These are phyloP conservation scores for Chaetomium strumarium DNA, from an alignment of 2,329 filamentous ascomycete genomes.

Conservation along the genomic window DNA sequence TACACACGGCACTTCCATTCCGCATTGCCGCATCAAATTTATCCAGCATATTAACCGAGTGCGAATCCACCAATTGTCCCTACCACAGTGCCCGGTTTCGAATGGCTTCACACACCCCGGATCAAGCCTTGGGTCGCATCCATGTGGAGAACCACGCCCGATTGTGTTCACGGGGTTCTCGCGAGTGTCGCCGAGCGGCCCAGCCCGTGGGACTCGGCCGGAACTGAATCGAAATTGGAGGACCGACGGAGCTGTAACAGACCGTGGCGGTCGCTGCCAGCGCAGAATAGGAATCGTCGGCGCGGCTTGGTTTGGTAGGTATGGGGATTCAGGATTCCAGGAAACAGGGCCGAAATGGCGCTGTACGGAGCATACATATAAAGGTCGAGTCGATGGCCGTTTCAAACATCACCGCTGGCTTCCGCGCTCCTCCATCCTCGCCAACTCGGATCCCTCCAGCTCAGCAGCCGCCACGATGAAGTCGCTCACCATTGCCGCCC, in stretches of 20 bases:
- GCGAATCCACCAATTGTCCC: conserved; percentile 16
- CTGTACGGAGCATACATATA: background rate
- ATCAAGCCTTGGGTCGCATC: conserved; percentile 16
- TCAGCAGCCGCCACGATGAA: conserved; percentile 29
- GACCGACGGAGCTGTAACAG: background rate
- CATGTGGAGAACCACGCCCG: conserved; percentile 12
- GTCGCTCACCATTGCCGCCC: conserved; percentile 27
- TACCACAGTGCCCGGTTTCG: conserved; percentile 12
- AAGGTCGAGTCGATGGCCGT: background rate
- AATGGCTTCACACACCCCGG: conserved; percentile 13
- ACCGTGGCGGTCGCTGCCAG: background rate
- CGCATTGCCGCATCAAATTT: conserved; percentile 19
- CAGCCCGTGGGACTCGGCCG: conserved; percentile 3
- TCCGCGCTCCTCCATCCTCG: conserved; percentile 4
- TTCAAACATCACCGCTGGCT: background rate
- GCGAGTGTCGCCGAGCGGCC: conserved; percentile 2
- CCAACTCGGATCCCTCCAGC: background rate
- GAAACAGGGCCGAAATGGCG: background rate
- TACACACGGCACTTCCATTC: conserved; percentile 17
- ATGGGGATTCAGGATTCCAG: background rate
- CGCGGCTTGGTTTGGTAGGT: background rate
- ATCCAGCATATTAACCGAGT: conserved; percentile 21
- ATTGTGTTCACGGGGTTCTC: conserved; percentile 15
- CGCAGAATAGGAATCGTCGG: background rate
- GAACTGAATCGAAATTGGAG: conserved; percentile 15